Evolutionary conservation across 495 filamentous ascomycete genomes (phyloP).

Genomic region (Pyronema omphalodes): DNA sequence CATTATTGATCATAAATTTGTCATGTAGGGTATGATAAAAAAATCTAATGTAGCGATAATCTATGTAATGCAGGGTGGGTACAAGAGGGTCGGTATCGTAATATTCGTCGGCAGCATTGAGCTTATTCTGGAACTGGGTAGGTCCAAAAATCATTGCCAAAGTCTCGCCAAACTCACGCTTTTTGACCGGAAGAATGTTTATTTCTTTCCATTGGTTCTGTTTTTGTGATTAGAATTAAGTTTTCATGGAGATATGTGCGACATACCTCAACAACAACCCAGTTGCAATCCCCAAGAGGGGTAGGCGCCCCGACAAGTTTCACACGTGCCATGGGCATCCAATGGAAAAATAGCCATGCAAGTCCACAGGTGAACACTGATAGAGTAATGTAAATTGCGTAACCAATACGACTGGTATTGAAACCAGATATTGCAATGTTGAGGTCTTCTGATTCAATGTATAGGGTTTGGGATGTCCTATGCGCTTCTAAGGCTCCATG

Average conservation of each 20-base stretch:
- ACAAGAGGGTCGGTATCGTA: constrained; percentile 77
- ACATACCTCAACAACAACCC: constrained; percentile 72
- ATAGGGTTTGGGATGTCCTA: constrained; percentile 66
- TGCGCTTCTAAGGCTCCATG: constrained; percentile 14
- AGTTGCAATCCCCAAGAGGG: constrained; percentile 53
- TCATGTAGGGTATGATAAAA: constrained; percentile 77
- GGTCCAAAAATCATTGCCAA: constrained; percentile 75
- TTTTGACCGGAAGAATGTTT: constrained; percentile 44
- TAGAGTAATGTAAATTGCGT: constrained; percentile 44
- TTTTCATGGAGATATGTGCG: background rate
- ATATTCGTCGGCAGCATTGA: constrained; percentile 36
- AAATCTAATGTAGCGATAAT: constrained; percentile 88
- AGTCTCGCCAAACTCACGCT: constrained; percentile 53
- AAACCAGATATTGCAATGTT: constrained; percentile 87
- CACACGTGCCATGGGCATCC: constrained; percentile 77
- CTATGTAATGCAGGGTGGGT: constrained; percentile 47
- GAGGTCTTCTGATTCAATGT: constrained; percentile 82
- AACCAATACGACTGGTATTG: constrained; percentile 49
- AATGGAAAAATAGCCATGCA: constrained; percentile 67
- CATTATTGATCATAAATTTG: constrained; percentile 65
- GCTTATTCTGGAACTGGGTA: constrained; percentile 23
- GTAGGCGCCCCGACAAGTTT: constrained; percentile 48
- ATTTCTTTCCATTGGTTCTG: constrained; percentile 89
- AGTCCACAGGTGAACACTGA: constrained; percentile 57
- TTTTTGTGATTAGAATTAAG: background rate